Percentiles rank a stretch among this genome's conserved stretches.
phyloP scores from a whole-genome alignment of 441 rosid genomes.

The Dalechampia spathulata region DNA sequence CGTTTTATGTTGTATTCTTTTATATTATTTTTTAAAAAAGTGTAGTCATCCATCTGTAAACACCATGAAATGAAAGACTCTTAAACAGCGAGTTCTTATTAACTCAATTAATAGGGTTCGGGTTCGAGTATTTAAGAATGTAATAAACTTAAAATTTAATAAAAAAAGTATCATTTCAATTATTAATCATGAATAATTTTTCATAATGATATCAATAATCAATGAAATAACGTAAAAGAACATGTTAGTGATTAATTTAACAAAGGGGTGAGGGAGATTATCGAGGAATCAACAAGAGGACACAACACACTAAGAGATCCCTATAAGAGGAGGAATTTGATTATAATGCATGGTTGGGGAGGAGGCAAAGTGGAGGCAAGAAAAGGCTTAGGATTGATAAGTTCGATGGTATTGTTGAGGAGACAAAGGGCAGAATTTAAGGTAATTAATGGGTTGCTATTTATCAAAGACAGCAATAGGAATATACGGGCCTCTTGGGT shows the following conservation, averaged over 20 bases:
- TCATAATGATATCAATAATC: too few relatives aligned
- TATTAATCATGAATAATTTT: too few relatives aligned
- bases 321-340: constrained; percentile 8
- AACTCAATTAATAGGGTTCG: too few relatives aligned
- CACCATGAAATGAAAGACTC: too few relatives aligned
- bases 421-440: constrained; percentile 63
- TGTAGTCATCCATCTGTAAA: too few relatives aligned
- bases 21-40: too few relatives aligned
- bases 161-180: too few relatives aligned
- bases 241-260: background rate
- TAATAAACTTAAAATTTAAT: too few relatives aligned
- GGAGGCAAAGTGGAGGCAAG: constrained; percentile 52
- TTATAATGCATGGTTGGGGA: constrained; percentile 23
- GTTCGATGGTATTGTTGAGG: constrained; percentile 67
- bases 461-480: constrained; percentile 31
- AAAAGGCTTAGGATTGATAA: constrained; percentile 32
- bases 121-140: too few relatives aligned
- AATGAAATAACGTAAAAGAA: too few relatives aligned
- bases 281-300: background rate
- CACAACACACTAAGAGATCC: constrained; percentile 34
- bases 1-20: too few relatives aligned
- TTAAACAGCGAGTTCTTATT: too few relatives aligned
- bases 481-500: constrained; percentile 16
- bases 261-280: background rate
- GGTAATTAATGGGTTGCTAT: constrained; percentile 28